Evolutionary conservation across 2,329 filamentous ascomycete species (phyloP).

Genomic region (Neofusicoccum umdonicola): DNA sequence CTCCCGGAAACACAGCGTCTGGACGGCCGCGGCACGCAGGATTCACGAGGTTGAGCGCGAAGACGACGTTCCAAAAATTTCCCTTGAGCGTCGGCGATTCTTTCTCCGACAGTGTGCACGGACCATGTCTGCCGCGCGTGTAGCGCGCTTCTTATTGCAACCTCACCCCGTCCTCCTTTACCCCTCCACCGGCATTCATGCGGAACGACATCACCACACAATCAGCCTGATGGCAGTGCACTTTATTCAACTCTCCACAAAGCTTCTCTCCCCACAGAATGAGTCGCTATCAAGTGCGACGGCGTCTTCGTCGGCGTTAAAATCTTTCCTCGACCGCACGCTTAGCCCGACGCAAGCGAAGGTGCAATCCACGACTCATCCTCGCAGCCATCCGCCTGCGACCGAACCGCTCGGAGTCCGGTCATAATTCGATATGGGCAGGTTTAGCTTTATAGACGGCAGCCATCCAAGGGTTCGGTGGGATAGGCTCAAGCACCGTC

Average conservation of each 20-base stretch:
- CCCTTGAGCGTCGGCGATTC: conserved; percentile 6
- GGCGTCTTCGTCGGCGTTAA: conserved; percentile 6
- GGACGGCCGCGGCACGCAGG: not conserved
- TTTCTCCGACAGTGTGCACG: not conserved
- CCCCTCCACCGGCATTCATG: not conserved
- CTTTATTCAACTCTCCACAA: not conserved
- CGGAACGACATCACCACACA: conserved; percentile 9
- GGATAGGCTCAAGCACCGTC: not conserved
- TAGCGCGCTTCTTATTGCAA: conserved; percentile 8
- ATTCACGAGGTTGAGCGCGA: conserved; percentile 8
- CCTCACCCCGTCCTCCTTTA: not conserved
- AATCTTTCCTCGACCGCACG: not conserved
- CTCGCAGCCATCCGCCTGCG: not conserved
- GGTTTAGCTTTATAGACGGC: not conserved
- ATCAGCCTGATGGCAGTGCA: not conserved
- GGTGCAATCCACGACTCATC: not conserved
- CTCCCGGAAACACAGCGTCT: not conserved
- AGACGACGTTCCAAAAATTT: conserved; percentile 15
- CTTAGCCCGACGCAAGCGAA: not conserved
- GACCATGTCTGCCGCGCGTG: no score
- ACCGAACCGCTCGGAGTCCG: not conserved
- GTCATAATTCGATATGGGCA: not conserved
- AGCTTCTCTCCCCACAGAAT: not conserved
- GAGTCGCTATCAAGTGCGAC: not conserved
- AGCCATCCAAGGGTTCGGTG: not conserved